phyloP scores from a whole-genome alignment of 139 green algal genomes.

The Chlorella sp. region DNA sequence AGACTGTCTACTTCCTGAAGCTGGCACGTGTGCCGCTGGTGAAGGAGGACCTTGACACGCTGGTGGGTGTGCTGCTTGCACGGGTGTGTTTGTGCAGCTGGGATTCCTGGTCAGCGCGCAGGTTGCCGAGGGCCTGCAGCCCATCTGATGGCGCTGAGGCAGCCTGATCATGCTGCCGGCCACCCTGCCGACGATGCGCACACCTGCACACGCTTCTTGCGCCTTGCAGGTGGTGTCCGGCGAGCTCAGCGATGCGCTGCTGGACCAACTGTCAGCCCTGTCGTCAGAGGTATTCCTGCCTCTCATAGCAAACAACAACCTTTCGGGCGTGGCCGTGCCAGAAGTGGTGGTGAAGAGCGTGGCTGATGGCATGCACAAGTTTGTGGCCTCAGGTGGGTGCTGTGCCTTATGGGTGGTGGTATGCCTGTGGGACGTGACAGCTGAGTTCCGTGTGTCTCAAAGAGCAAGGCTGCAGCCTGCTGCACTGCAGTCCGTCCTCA shows the following conservation, averaged over 20 bases:
- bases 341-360: conserved; percentile 88
- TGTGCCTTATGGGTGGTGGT: background rate
- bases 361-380: conserved; percentile 88
- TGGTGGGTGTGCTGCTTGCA: conserved; percentile 46
- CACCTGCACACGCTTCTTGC: background rate
- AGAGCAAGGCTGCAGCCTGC: too few species aligned
- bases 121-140: background rate
- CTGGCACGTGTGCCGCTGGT: conserved; percentile 58
- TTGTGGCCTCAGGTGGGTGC: conserved; percentile 74
- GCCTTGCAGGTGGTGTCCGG: conserved; percentile 72
- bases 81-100: too few species aligned
- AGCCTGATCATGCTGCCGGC: background rate
- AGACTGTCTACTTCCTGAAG: conserved; percentile 90
- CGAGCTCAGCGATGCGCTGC: conserved; percentile 77
- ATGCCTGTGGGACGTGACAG: background rate
- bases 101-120: too few species aligned
- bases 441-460: background rate
- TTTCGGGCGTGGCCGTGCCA: conserved; percentile 63
- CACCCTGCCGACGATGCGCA: background rate
- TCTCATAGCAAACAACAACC: conserved; percentile 68
- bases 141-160: background rate
- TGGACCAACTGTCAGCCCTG: conserved; percentile 80
- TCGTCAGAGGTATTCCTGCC: conserved; percentile 89
- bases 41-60: conserved; percentile 73
- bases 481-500: too few species aligned